Percentiles rank a stretch among this genome's conserved stretches.
phyloP scores from a whole-genome alignment of 169 alveolate species.

The Plasmodium knowlesi region DNA sequence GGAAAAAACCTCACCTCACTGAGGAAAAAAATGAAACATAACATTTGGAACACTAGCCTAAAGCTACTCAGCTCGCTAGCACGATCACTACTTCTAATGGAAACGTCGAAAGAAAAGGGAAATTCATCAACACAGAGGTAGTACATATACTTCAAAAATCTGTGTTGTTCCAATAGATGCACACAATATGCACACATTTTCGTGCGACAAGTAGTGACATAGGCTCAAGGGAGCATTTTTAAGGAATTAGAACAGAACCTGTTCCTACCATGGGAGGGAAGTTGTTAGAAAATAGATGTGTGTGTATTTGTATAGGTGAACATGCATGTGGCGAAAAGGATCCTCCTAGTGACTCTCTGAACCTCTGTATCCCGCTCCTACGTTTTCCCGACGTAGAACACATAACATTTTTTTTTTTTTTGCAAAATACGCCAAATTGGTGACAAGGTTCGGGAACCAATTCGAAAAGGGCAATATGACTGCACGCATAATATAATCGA shows the following conservation, averaged over 20 bases:
- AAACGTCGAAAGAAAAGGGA: not conserved
- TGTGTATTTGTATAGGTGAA: not conserved
- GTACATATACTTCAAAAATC: not conserved
- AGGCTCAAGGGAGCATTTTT: not conserved
- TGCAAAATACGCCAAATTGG: not conserved
- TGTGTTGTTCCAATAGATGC: not conserved
- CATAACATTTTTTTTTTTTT: not conserved
- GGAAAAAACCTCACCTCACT: not conserved
- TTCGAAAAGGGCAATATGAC: not conserved
- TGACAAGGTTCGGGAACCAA: not conserved
- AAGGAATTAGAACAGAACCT: not conserved
- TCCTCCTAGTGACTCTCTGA: not conserved
- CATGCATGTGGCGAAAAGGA: not conserved
- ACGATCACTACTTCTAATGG: not conserved
- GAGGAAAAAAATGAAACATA: not conserved
- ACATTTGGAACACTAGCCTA: not conserved
- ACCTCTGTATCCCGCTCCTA: not conserved
- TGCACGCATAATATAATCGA: not conserved
- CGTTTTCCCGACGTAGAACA: not conserved
- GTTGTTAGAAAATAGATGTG: not conserved
- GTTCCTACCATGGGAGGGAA: not conserved
- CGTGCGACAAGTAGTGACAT: too few species aligned
- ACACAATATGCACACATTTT: not conserved
- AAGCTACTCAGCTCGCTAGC: not conserved
- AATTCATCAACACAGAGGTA: not conserved